A percentile compares a stretch with the other conserved stretches of the same genome.
Conservation (phyloP, 2,329 filamentous ascomycete species). For the Exophiala dermatitidis region DNA sequence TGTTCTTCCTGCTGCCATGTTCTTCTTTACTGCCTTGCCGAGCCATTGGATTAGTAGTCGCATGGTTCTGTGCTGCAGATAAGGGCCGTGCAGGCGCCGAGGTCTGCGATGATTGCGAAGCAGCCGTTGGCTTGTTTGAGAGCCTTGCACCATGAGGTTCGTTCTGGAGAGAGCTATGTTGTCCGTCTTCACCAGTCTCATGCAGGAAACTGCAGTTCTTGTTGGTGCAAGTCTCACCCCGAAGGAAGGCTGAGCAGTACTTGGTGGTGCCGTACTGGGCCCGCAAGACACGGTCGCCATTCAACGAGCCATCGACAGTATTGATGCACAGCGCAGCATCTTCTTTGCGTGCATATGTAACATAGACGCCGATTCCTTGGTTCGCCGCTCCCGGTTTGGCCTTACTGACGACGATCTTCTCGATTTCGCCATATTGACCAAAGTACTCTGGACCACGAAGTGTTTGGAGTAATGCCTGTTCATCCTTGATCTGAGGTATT, state of each 20-base stretch:
- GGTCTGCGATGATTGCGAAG: slow-evolving; percentile 17
- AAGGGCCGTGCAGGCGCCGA: slow-evolving; percentile 32
- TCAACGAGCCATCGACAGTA: slow-evolving; percentile 85
- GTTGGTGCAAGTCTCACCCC: slow-evolving; percentile 90
- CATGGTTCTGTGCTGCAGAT: slow-evolving; percentile 40
- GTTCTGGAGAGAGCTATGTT: slow-evolving; percentile 26
- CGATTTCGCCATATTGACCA: slow-evolving; percentile 94
- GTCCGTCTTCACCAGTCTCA: slow-evolving; percentile 86
- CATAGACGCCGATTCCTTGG: slow-evolving; percentile 90
- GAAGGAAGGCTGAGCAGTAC: slow-evolving; percentile 94
- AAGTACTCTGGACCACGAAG: slow-evolving; percentile 89
- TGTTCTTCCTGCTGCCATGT: slow-evolving; percentile 49
- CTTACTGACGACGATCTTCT: slow-evolving; percentile 98
- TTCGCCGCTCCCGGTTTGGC: slow-evolving; percentile 68
- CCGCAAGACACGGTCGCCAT: slow-evolving; percentile 75
- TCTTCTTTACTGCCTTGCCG: slow-evolving; percentile 69
- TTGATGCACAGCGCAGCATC: slow-evolving; percentile 86
- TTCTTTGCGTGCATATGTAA: slow-evolving; percentile 89
- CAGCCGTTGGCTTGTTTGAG: slow-evolving; percentile 40
- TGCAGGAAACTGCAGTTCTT: slow-evolving; percentile 97
- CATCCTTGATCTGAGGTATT: slow-evolving; percentile 83
- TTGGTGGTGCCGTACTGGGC: slow-evolving; percentile 86
- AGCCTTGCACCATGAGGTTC: slow-evolving; percentile 21
- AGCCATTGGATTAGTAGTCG: slow-evolving; percentile 53
- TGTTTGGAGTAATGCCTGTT: slow-evolving; percentile 76